Conservation (phyloP, 129 eudicot genomes). For the Smallanthus sonchifolius region DNA sequence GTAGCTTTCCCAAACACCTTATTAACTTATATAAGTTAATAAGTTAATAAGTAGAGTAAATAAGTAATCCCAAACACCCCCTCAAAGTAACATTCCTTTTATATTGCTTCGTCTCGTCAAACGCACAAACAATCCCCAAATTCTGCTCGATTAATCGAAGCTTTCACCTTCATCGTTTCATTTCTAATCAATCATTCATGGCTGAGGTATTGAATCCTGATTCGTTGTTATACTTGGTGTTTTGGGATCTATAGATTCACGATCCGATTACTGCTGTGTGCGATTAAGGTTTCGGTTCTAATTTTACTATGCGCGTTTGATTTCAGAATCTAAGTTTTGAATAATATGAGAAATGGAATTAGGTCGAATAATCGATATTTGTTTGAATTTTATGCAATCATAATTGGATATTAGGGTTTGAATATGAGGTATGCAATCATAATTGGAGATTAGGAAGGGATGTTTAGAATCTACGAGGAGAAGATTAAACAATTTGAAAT, state of each 20-base stretch:
- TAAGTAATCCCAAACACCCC: too few species aligned
- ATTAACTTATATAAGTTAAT: too few species aligned
- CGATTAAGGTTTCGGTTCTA: not conserved
- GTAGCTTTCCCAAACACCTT: too few species aligned
- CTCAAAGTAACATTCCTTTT: not conserved
- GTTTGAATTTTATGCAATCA: not conserved
- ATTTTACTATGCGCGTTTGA: not conserved
- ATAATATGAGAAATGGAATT: not conserved
- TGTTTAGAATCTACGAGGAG: not conserved
- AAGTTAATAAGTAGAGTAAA: too few species aligned
- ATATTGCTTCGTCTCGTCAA: not conserved
- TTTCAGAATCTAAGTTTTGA: not conserved
- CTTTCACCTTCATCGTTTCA: conserved; percentile 4
- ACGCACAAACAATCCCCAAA: not conserved
- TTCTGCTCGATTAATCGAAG: conserved; percentile 6
- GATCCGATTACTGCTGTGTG: not conserved
- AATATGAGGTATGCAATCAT: not conserved
- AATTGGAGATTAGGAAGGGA: not conserved
- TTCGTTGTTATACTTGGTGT: not conserved
- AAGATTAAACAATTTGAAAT: not conserved
- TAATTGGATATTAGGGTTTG: not conserved
- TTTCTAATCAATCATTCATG: conserved; percentile 17
- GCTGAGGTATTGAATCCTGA: conserved; percentile 23
- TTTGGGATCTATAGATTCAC: conserved; percentile 22
- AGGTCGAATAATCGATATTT: not conserved